Percentiles rank a stretch among this genome's conserved stretches.
Evolutionary conservation across 2,329 filamentous ascomycete species (phyloP).

Genomic region (Colletotrichum melonis): DNA sequence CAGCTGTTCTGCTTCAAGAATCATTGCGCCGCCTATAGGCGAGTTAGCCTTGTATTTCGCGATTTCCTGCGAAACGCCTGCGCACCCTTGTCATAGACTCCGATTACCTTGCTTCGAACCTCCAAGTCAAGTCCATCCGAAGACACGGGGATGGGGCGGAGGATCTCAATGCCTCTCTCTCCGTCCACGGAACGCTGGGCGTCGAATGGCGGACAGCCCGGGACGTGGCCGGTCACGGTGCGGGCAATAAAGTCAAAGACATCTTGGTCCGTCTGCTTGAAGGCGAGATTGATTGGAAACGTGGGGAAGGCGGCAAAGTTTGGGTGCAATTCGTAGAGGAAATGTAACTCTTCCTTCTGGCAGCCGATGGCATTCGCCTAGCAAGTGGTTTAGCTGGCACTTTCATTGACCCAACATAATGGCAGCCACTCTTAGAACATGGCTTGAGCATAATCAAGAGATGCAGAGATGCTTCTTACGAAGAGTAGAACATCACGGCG

Average conservation of each 20-base stretch:
- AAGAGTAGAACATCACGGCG: slow-evolving; percentile 56
- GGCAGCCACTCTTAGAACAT: no score
- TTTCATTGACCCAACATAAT: not conserved
- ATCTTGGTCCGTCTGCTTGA: slow-evolving; percentile 58
- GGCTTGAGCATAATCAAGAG: no score
- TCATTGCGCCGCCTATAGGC: slow-evolving; percentile 49
- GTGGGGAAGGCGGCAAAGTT: slow-evolving; percentile 58
- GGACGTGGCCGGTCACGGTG: slow-evolving; percentile 47
- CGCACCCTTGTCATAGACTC: slow-evolving; percentile 56
- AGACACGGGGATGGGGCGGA: slow-evolving; percentile 48
- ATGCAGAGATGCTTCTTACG: slow-evolving; percentile 38
- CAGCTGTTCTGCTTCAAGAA: slow-evolving; percentile 52
- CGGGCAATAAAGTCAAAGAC: slow-evolving; percentile 54
- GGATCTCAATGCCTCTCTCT: slow-evolving; percentile 52
- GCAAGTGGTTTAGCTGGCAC: not conserved
- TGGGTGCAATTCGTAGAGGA: slow-evolving; percentile 57
- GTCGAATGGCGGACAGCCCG: slow-evolving; percentile 53
- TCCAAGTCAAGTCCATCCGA: slow-evolving; percentile 51
- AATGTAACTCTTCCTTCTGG: slow-evolving; percentile 53
- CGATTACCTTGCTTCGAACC: slow-evolving; percentile 52
- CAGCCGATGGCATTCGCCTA: slow-evolving; percentile 53
- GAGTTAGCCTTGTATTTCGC: not conserved
- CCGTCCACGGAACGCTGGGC: slow-evolving; percentile 54
- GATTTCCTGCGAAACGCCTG: not conserved
- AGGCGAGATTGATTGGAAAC: slow-evolving; percentile 56